Percentiles rank a stretch among this genome's conserved stretches.
Conservation (phyloP, 768 basidiomycete species). For the Trametes meyenii region DNA sequence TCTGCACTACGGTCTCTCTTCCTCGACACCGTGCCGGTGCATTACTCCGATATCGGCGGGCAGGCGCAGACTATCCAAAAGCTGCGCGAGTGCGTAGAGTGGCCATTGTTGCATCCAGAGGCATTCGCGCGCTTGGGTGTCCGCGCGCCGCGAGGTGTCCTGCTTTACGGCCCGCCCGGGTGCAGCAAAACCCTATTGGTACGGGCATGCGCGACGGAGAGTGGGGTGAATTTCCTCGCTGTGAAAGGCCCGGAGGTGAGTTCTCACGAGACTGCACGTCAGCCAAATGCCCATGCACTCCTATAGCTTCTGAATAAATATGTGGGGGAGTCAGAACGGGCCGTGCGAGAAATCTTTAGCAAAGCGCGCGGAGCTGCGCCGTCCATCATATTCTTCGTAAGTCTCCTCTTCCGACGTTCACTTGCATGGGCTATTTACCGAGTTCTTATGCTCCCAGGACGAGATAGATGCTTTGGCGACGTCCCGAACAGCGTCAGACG, state of each 20-base stretch:
- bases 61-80: slow-evolving; percentile 81
- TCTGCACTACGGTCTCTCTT: slow-evolving; percentile 95
- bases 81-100: slow-evolving; percentile 89
- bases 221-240: slow-evolving; percentile 93
- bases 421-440: not conserved
- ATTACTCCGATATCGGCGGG: slow-evolving; percentile 89
- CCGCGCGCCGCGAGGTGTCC: slow-evolving; percentile 82
- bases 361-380: slow-evolving; percentile 95
- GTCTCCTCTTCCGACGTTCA: slow-evolving; percentile 33
- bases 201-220: slow-evolving; percentile 89
- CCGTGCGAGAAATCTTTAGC: slow-evolving; percentile 92
- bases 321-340: slow-evolving; percentile 95
- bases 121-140: slow-evolving; percentile 88
- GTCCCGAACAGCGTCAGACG: slow-evolving; percentile 61
- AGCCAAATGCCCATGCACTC: not conserved
- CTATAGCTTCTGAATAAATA: slow-evolving; percentile 92
- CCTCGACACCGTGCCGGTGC: slow-evolving; percentile 80
- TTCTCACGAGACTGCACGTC: not conserved
- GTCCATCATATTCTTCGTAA: slow-evolving; percentile 94
- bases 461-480: slow-evolving; percentile 95
- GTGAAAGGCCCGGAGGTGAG: slow-evolving; percentile 96
- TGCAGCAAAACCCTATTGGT: slow-evolving; percentile 95
- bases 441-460: slow-evolving; percentile 64
- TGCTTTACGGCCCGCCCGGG: slow-evolving; percentile 96
- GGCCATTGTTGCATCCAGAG: slow-evolving; percentile 88